phyloP scores from a whole-genome alignment of 2,329 filamentous ascomycete genomes.

The Fusarium chaquense region DNA sequence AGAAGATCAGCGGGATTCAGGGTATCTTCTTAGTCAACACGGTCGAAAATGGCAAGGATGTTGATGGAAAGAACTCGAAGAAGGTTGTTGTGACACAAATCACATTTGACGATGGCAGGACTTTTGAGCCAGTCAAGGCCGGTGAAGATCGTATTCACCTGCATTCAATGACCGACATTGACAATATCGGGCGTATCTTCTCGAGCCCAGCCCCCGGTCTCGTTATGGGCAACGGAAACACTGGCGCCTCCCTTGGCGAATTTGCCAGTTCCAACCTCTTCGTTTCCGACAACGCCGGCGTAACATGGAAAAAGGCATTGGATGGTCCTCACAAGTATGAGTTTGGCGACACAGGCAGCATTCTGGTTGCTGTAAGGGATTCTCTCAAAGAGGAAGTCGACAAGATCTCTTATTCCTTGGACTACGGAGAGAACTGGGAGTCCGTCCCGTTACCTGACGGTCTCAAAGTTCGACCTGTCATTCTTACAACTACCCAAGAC shows the following conservation, averaged over 20 bases:
- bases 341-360: constrained; percentile 91
- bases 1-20: constrained; percentile 91
- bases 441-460: constrained; percentile 74
- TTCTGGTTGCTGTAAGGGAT: constrained; percentile 86
- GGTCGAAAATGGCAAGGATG: constrained; percentile 86
- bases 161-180: constrained; percentile 88
- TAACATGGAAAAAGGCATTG: constrained; percentile 81
- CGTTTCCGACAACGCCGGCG: constrained; percentile 90
- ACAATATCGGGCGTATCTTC: constrained; percentile 87
- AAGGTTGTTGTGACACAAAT: constrained; percentile 85
- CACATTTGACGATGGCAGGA: constrained; percentile 94
- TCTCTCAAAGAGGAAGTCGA: constrained; percentile 70
- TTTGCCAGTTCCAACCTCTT: constrained; percentile 84
- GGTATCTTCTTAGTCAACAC: constrained; percentile 92
- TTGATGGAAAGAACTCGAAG: constrained; percentile 65
- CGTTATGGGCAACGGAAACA: constrained; percentile 94
- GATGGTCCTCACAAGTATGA: constrained; percentile 94
- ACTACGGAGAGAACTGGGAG: constrained; percentile 90
- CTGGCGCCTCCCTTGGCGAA: constrained; percentile 76
- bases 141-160: constrained; percentile 81
- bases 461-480: constrained; percentile 75
- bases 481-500: constrained; percentile 89
- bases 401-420: constrained; percentile 80
- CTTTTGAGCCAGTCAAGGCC: constrained; percentile 79
- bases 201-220: constrained; percentile 94